A percentile compares a stretch with the other conserved stretches of the same genome.
phyloP scores from a whole-genome alignment of 306 rosid species.

The Begonia masoniana region DNA sequence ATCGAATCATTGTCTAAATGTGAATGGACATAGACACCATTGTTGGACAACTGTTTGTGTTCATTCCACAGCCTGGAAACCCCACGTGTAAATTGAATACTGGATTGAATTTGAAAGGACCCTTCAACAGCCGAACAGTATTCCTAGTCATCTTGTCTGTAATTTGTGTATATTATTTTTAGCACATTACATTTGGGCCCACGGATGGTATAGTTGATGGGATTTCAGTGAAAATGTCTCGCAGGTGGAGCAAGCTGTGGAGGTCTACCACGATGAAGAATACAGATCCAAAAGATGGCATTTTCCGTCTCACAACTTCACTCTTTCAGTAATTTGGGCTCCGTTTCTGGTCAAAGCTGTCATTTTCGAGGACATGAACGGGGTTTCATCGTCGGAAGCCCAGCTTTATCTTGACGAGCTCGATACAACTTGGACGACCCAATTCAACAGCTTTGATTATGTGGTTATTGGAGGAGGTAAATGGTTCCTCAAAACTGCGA shows the following conservation, averaged over 20 bases:
- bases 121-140: no score
- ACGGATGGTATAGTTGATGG: slow-evolving; percentile 9
- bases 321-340: slow-evolving; percentile 62
- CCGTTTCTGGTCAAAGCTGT: slow-evolving; percentile 74
- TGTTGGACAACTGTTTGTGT: neutral
- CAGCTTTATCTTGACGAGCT: slow-evolving; percentile 52
- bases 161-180: neutral
- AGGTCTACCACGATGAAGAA: slow-evolving; percentile 70
- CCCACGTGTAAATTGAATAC: neutral
- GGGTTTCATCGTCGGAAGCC: slow-evolving; percentile 50
- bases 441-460: slow-evolving; percentile 29
- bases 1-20: no score
- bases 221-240: slow-evolving; percentile 13
- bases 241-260: slow-evolving; percentile 61
- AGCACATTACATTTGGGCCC: slow-evolving; percentile 9
- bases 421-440: slow-evolving; percentile 45
- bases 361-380: slow-evolving; percentile 54
- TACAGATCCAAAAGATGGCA: slow-evolving; percentile 65
- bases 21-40: no score
- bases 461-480: slow-evolving; percentile 51
- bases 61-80: neutral
- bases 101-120: neutral
- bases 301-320: slow-evolving; percentile 65
- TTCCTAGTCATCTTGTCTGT: neutral
- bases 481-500: slow-evolving; percentile 72